Conservation (phyloP, 129 eudicot genomes). For the Arctium minus region DNA sequence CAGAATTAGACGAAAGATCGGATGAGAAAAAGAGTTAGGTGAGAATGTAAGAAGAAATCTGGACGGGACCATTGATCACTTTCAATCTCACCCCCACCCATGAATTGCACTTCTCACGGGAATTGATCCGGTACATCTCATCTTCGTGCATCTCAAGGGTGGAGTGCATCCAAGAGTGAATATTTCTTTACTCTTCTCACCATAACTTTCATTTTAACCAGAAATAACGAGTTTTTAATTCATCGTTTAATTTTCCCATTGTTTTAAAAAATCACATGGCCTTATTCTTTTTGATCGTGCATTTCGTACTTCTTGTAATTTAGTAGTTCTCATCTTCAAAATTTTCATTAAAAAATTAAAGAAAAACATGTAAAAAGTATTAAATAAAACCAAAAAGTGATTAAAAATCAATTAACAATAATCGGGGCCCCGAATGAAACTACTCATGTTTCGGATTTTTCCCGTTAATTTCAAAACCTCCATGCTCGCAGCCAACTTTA, state of each 20-base stretch:
- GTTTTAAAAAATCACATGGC: conserved; percentile 5
- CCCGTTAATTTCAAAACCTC: conserved; percentile 19
- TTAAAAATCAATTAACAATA: neutral
- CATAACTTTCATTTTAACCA: no score
- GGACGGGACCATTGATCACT: no score
- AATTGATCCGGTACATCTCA: no score
- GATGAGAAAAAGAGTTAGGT: no score
- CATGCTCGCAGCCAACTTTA: neutral
- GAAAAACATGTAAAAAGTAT: neutral
- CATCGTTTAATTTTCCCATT: neutral
- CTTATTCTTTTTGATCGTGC: neutral
- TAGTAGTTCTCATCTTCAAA: neutral
- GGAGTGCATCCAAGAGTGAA: no score
- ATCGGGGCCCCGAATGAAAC: conserved; percentile 10
- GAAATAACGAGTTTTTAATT: no score
- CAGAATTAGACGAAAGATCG: neutral
- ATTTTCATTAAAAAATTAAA: neutral
- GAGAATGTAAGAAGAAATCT: no score
- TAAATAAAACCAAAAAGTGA: neutral
- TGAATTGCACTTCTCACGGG: no score
- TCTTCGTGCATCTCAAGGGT: no score
- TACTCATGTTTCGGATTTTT: conserved; percentile 25
- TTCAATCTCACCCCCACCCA: no score
- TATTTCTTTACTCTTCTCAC: no score
- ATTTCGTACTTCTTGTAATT: neutral